Conservation (phyloP, 768 basidiomycete species). For the Russula vinacea region DNA sequence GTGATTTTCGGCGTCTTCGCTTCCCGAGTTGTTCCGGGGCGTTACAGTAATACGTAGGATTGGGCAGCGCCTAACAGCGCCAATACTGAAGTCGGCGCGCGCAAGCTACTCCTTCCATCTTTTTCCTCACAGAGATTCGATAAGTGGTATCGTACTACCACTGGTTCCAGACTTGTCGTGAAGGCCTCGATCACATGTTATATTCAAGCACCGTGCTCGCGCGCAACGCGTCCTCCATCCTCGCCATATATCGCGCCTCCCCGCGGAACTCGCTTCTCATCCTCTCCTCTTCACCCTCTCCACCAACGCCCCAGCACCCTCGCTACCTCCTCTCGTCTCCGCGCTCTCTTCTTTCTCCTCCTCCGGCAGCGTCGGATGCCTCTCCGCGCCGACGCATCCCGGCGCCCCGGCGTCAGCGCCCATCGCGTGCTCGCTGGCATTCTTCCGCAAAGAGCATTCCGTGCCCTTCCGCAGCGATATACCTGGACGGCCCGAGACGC, state of each 20-base stretch:
- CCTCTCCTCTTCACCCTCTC: conserved; percentile 53
- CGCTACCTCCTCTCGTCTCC: conserved; percentile 38
- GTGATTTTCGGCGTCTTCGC: no score
- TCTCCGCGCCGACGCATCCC: conserved; percentile 47
- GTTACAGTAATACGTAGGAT: no score
- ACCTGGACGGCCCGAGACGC: conserved; percentile 52
- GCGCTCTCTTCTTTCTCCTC: conserved; percentile 31
- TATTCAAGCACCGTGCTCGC: conserved; percentile 25
- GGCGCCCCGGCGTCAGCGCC: conserved; percentile 19
- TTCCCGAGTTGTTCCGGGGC: no score
- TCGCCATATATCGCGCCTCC: conserved; percentile 21
- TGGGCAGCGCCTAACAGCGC: no score
- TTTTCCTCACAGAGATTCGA: no score
- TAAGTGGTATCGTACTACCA: no score
- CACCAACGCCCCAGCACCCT: conserved; percentile 38
- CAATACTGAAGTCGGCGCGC: no score
- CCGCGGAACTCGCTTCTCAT: conserved; percentile 27
- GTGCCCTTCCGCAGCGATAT: conserved; percentile 61
- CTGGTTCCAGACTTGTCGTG: background rate
- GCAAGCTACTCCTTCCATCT: no score
- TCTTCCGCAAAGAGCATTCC: conserved; percentile 45
- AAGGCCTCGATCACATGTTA: conserved; percentile 13
- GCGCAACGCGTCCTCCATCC: conserved; percentile 20
- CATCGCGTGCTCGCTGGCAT: conserved; percentile 56
- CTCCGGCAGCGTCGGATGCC: conserved; percentile 53